These are phyloP conservation scores for Marasmius fiardii DNA, from an alignment of 1,284 basidiomycete genomes.

Conservation along the genomic window DNA sequence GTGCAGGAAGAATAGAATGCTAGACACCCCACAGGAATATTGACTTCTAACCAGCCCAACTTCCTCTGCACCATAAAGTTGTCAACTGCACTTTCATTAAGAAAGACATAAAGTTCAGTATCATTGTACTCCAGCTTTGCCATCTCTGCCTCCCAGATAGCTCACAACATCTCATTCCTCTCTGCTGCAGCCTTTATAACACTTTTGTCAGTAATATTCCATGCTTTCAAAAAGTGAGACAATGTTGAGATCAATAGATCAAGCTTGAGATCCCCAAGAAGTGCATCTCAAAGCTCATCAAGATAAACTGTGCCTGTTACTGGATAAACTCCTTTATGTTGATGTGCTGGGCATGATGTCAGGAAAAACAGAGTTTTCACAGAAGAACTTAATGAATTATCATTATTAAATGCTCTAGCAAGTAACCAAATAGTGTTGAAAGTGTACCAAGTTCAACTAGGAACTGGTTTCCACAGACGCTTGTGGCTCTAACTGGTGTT, in stretches of 20 bases:
- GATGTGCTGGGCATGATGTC: no score
- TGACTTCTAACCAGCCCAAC: conserved; percentile 4
- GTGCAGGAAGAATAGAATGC: conserved; percentile 10
- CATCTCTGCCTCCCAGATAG: conserved; percentile 24
- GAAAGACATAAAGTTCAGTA: conserved; percentile 14
- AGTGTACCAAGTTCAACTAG: no score
- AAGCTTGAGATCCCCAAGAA: conserved; percentile 5
- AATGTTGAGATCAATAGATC: conserved; percentile 14
- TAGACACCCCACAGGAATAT: conserved; percentile 7
- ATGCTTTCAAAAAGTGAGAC: conserved; percentile 2
- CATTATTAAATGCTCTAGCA: no score
- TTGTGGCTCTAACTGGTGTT: no score
- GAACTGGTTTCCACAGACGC: no score
- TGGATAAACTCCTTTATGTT: no score
- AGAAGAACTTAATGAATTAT: no score
- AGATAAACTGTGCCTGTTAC: conserved; percentile 15
- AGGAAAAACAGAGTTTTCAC: no score
- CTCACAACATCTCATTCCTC: conserved; percentile 23
- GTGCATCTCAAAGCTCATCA: conserved; percentile 15
- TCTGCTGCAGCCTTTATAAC: conserved; percentile 22
- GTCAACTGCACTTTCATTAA: conserved; percentile 25
- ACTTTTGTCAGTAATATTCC: conserved; percentile 19
- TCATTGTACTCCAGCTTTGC: conserved; percentile 20
- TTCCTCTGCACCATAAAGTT: conserved; percentile 6
- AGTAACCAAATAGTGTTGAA: no score